These are phyloP conservation scores for Ogataea hybrid DNA, from an alignment of 1,139 yeast genomes.

Conservation along the genomic window DNA sequence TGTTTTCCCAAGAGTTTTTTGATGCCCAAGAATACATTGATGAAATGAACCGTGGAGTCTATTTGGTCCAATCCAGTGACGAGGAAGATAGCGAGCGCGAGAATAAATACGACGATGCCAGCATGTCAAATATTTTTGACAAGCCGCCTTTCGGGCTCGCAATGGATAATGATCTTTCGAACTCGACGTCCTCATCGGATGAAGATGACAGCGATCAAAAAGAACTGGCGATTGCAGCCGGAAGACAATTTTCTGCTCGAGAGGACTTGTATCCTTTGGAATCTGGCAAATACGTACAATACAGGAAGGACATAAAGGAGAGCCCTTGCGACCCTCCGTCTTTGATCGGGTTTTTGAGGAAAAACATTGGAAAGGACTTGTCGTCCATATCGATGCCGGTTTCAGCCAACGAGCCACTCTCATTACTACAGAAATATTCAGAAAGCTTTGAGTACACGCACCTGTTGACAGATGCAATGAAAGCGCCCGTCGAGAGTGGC, in stretches of 20 bases:
- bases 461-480: constrained; percentile 60
- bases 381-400: constrained; percentile 92
- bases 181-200: constrained; percentile 8
- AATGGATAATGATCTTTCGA: neutral
- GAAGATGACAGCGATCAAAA: constrained; percentile 10
- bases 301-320: constrained; percentile 61
- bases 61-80: constrained; percentile 31
- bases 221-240: neutral
- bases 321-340: constrained; percentile 78
- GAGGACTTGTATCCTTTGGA: constrained; percentile 65
- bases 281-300: constrained; percentile 37
- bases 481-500: constrained; percentile 36
- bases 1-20: constrained; percentile 52
- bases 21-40: constrained; percentile 66
- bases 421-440: constrained; percentile 73
- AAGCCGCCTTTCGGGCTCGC: constrained; percentile 5
- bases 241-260: constrained; percentile 7
- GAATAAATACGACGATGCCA: neutral
- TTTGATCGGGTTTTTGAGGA: constrained; percentile 71
- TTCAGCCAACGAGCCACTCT: constrained; percentile 86
- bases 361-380: constrained; percentile 90
- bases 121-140: constrained; percentile 5
- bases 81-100: constrained; percentile 17
- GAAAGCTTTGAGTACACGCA: constrained; percentile 78
- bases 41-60: constrained; percentile 33